Conservation (phyloP, 2,329 filamentous ascomycete genomes). For the Didymella arachidicola region DNA sequence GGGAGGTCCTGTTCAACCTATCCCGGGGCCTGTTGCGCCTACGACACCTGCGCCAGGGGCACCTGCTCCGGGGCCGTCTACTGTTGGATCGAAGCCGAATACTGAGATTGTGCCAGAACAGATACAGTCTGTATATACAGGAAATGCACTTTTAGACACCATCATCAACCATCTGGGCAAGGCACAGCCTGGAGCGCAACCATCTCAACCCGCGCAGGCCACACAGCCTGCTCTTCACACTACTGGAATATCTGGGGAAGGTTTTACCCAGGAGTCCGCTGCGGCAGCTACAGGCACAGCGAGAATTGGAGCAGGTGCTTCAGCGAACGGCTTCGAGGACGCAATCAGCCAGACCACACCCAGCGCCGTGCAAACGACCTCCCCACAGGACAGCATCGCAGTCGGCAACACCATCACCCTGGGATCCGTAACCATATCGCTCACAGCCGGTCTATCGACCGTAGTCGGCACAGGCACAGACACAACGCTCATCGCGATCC, state of each 20-base stretch:
- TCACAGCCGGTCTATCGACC: constrained; percentile 41
- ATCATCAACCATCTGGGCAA: constrained; percentile 30
- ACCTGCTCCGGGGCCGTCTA: neutral
- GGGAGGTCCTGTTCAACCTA: neutral
- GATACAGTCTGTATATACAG: constrained; percentile 9
- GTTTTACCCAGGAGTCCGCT: neutral
- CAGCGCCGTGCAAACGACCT: neutral
- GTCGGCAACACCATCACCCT: constrained; percentile 26
- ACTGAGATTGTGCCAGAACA: neutral
- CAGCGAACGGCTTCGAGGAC: neutral
- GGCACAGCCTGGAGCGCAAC: constrained; percentile 18
- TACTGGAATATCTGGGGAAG: neutral
- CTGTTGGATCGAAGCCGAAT: neutral
- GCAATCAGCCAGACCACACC: neutral
- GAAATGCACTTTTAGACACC: constrained; percentile 25
- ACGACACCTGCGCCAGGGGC: neutral
- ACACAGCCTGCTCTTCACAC: constrained; percentile 6
- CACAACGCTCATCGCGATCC: constrained; percentile 35
- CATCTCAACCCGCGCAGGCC: constrained; percentile 18
- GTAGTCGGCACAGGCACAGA: constrained; percentile 30
- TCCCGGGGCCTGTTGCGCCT: neutral
- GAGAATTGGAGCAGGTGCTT: neutral
- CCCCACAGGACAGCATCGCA: constrained; percentile 10
- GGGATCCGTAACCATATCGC: constrained; percentile 30
- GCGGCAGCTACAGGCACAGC: neutral